phyloP scores from a whole-genome alignment of 108 stramenopile species.

The Seminavis robusta region DNA sequence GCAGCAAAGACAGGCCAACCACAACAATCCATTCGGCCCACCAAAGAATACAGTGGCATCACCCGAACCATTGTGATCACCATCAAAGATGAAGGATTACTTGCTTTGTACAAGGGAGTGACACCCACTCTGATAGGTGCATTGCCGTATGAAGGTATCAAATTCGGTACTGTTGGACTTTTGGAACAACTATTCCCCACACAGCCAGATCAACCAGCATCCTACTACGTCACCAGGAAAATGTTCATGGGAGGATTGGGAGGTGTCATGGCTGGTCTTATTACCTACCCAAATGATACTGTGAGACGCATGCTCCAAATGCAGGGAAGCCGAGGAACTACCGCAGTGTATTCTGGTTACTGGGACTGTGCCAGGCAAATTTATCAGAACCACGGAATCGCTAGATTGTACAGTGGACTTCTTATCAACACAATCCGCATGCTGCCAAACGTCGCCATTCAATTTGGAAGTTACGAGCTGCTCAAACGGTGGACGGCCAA shows the following conservation, averaged over 20 bases:
- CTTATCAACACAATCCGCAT: conserved; percentile 78
- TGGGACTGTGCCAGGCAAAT: conserved; percentile 78
- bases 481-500: conserved; percentile 54
- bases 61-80: conserved; percentile 63
- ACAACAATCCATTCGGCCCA: no score
- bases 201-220: no score
- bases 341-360: conserved; percentile 65
- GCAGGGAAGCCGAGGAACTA: conserved; percentile 82
- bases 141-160: conserved; percentile 89
- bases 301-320: conserved; percentile 81
- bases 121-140: conserved; percentile 82
- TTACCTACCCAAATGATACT: conserved; percentile 92
- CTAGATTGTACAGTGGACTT: conserved; percentile 75
- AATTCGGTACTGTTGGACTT: conserved; percentile 87
- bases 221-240: no score
- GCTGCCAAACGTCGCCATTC: conserved; percentile 87
- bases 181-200: conserved; percentile 65
- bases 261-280: conserved; percentile 72
- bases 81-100: conserved; percentile 71
- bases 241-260: conserved; percentile 80
- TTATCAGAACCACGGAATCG: conserved; percentile 57
- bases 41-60: conserved; percentile 75
- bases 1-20: no score
- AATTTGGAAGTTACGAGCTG: conserved; percentile 83
- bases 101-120: conserved; percentile 78